Conservation (phyloP, 192 early-diverging fungal genomes). For the Neocallimastix lanati region DNA sequence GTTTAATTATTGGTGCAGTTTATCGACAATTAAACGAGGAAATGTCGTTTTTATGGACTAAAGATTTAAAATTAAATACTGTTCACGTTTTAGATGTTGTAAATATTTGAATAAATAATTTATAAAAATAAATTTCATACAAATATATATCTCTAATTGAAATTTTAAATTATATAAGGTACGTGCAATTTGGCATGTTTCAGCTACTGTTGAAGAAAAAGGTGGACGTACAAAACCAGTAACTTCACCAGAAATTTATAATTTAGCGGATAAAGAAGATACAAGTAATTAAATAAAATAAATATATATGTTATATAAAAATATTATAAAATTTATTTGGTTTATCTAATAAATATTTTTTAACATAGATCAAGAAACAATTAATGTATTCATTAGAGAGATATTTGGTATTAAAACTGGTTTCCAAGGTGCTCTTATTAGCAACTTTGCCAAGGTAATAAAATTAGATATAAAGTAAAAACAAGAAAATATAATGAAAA, state of each 20-base stretch:
- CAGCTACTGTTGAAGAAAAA: constrained; percentile 21
- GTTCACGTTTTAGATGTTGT: constrained; percentile 81
- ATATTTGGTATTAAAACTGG: constrained; percentile 74
- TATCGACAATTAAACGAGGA: constrained; percentile 61
- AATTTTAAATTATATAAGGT: too few relatives aligned
- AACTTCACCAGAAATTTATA: constrained; percentile 39
- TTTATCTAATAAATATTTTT: too few relatives aligned
- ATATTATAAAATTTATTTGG: too few relatives aligned
- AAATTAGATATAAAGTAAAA: too few relatives aligned
- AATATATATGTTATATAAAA: too few relatives aligned
- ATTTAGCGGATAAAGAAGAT: constrained; percentile 69
- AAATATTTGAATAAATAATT: constrained; percentile 1
- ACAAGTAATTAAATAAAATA: too few relatives aligned
- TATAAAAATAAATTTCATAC: too few relatives aligned
- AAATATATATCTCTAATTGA: too few relatives aligned
- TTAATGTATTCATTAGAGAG: constrained; percentile 45
- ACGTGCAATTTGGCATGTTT: constrained; percentile 25
- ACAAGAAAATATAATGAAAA: too few relatives aligned
- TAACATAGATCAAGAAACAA: constrained; percentile 48
- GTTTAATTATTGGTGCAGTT: constrained; percentile 79
- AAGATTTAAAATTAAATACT: constrained; percentile 78
- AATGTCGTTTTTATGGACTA: constrained; percentile 90
- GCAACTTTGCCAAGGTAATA: constrained; percentile 61
- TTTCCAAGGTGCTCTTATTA: constrained; percentile 59
- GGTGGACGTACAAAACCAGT: constrained; percentile 19